Percentiles rank a stretch among this genome's conserved stretches.
phyloP scores from a whole-genome alignment of 2,329 filamentous ascomycete species.

The Mycosphaerella sp. region DNA sequence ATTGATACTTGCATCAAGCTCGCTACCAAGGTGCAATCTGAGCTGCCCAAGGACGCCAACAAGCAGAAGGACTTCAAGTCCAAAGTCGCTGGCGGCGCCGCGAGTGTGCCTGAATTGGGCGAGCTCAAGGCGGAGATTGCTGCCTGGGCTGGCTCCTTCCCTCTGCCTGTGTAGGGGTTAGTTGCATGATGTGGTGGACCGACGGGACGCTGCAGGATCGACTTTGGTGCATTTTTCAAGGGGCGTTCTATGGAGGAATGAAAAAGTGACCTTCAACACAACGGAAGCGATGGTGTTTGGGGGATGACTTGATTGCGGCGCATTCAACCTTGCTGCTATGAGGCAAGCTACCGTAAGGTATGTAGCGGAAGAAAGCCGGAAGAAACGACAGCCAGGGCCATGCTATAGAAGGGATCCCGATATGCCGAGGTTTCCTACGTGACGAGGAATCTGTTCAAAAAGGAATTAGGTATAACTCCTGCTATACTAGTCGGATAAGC shows the following conservation, averaged over 20 bases:
- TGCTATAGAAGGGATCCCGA: no score
- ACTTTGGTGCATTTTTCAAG: neutral
- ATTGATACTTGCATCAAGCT: conserved; percentile 86
- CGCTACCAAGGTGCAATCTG: conserved; percentile 76
- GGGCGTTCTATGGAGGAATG: neutral
- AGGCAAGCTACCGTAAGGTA: neutral
- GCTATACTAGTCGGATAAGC: no score
- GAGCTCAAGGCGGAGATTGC: conserved; percentile 84
- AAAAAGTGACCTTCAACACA: conserved; percentile 7
- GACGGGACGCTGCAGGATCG: neutral
- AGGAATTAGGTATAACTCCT: no score
- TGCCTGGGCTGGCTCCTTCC: conserved; percentile 81
- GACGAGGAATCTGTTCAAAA: no score
- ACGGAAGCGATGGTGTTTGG: conserved; percentile 5
- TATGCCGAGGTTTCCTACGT: no score
- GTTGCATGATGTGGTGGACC: neutral
- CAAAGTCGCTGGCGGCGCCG: conserved; percentile 73
- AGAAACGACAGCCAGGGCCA: conserved; percentile 1
- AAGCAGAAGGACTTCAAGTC: conserved; percentile 99
- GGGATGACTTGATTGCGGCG: conserved; percentile 11
- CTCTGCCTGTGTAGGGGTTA: conserved; percentile 64
- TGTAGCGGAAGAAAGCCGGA: neutral
- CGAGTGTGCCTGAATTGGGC: conserved; percentile 60
- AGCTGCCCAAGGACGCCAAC: conserved; percentile 92
- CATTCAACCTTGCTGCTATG: conserved; percentile 19